Percentiles rank a stretch among this genome's conserved stretches.
Conservation (phyloP, 2,329 filamentous ascomycete genomes). For the Didymella sp. region DNA sequence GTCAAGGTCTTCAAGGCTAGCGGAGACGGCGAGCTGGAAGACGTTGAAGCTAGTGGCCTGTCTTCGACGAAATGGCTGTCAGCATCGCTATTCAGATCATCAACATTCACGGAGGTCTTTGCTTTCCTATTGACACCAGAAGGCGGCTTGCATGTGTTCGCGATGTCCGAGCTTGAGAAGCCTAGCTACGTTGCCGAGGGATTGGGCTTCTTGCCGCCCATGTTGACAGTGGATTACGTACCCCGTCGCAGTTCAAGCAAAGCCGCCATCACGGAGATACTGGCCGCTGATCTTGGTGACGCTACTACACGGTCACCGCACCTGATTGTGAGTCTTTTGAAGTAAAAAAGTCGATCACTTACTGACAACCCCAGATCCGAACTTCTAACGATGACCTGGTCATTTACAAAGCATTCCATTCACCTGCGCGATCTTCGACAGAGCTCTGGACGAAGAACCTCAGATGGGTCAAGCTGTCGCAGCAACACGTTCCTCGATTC, state of each 20-base stretch:
- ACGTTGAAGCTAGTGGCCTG: slow-evolving; percentile 69
- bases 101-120: slow-evolving; percentile 63
- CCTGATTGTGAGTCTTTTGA: slow-evolving; percentile 70
- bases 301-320: slow-evolving; percentile 73
- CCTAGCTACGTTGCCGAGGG: slow-evolving; percentile 78
- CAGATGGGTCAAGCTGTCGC: slow-evolving; percentile 77
- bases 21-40: slow-evolving; percentile 82
- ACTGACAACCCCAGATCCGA: slow-evolving; percentile 64
- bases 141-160: slow-evolving; percentile 80
- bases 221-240: slow-evolving; percentile 74
- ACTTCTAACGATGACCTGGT: slow-evolving; percentile 82
- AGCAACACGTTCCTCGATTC: slow-evolving; percentile 69
- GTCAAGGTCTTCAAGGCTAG: slow-evolving; percentile 81
- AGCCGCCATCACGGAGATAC: slow-evolving; percentile 77
- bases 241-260: slow-evolving; percentile 73
- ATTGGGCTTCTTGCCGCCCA: slow-evolving; percentile 77
- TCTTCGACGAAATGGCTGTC: slow-evolving; percentile 77
- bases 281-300: slow-evolving; percentile 87
- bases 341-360: background rate
- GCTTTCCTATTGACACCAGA: slow-evolving; percentile 78
- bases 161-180: slow-evolving; percentile 73
- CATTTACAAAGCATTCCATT: slow-evolving; percentile 81
- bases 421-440: slow-evolving; percentile 49
- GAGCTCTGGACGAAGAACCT: slow-evolving; percentile 64
- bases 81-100: slow-evolving; percentile 81